Evolutionary conservation across 2,329 filamentous ascomycete genomes (phyloP).

Genomic region (Xylariomycetidae sp.): DNA sequence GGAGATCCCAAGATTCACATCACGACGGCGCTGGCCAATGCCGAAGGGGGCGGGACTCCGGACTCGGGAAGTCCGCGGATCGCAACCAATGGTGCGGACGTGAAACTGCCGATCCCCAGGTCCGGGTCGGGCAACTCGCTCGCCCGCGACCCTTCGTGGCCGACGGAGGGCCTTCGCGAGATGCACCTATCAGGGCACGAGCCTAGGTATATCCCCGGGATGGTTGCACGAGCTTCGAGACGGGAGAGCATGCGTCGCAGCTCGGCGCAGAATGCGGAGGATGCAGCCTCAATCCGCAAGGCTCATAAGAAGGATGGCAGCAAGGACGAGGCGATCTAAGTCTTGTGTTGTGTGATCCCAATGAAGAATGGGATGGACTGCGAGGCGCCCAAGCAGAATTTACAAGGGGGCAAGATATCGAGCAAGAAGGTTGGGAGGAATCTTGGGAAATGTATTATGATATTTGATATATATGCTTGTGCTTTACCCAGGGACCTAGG

Average conservation of each 20-base stretch:
- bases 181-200: constrained; percentile 52
- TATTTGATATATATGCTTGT: too few relatives aligned
- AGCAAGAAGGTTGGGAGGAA: too few relatives aligned
- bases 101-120: constrained; percentile 6
- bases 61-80: constrained; percentile 11
- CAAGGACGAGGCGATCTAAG: constrained; percentile 14
- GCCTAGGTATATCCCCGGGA: constrained; percentile 66
- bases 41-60: constrained; percentile 16
- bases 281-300: constrained; percentile 14
- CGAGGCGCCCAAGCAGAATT: too few relatives aligned
- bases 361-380: too few relatives aligned
- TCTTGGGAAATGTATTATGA: too few relatives aligned
- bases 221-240: constrained; percentile 50
- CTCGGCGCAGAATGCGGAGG: constrained; percentile 34
- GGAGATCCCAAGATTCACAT: too few relatives aligned
- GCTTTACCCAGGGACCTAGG: too few relatives aligned
- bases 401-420: too few relatives aligned
- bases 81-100: constrained; percentile 9
- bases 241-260: constrained; percentile 35
- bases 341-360: too few relatives aligned
- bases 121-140: constrained; percentile 13
- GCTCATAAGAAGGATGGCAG: constrained; percentile 12
- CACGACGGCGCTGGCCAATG: constrained; percentile 26
- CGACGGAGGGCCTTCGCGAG: constrained; percentile 34
- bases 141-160: constrained; percentile 30